Evolutionary conservation across 2,329 filamentous ascomycete genomes (phyloP), one percentile per base, ranked within the genome.

Genomic region (Arthrobotrys musiformis): DNA sequence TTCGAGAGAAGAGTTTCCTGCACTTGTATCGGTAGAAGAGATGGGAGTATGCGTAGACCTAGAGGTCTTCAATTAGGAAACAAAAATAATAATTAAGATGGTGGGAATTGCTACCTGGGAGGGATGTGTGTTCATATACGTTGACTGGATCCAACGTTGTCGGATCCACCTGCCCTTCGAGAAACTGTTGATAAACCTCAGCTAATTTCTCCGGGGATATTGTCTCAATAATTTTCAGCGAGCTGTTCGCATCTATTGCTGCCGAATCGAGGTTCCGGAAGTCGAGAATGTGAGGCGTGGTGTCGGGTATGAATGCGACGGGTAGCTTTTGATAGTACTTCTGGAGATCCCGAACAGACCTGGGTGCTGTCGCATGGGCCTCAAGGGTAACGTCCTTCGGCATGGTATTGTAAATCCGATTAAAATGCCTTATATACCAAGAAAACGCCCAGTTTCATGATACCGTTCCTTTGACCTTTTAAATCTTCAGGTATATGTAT

Each of bases 31-130:
- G 93, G 90, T 8, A 98, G 84, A 7, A 98, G 85, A 26, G 88
- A 87, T 11, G 94, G 94, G 1, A 94, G 85, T 63, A 98, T 88
- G 69, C 92, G 86, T 8, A 99, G 89, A 78, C 94, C 94, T 96
- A 78, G 74, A 24, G 2, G 35, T 5, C 2, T n/a, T 15, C 4
- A 13, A 17, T 28, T 26, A 17, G 24, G n/a, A n/a, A n/a, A n/a
- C 8, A 24, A 61, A 42, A 26, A 5, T 5, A 17, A 42, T 6
- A 24, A 37, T 44, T 15, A 19, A 4, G 28, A 13, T 22, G 4
- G 8, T 7, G 6, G 30, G 24, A 15, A 37, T 26, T 15, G 17
- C 15, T 61, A 80, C 80, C 80, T 50, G 80, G 80, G 1, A 81
- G 58, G 17, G 70, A 79, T 22, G 67, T 33, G 30, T 80, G 79